Percentiles rank a stretch among this genome's conserved stretches.
These are phyloP conservation scores for Pleurotus salmoneostramineus DNA, from an alignment of 768 basidiomycete genomes.

Conservation along the genomic window DNA sequence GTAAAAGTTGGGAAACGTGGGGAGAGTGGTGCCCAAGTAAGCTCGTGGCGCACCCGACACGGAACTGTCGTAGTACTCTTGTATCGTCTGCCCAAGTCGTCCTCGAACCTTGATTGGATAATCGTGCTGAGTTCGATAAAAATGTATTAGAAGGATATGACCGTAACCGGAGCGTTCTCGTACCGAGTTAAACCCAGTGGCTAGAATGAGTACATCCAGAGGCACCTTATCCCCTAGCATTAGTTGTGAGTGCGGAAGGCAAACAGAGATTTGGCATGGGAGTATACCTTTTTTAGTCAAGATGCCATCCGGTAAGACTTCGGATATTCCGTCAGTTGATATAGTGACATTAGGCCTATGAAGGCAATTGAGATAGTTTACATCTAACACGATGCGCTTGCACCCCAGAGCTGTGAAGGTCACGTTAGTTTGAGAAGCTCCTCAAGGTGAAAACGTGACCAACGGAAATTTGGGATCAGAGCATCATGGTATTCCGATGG, in stretches of 20 bases:
- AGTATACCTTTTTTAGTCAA: slow-evolving; percentile 32
- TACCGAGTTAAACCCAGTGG: slow-evolving; percentile 31
- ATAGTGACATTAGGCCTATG: slow-evolving; percentile 43
- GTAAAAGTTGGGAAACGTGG: slow-evolving; percentile 45
- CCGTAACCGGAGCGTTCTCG: not conserved
- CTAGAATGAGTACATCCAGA: slow-evolving; percentile 36
- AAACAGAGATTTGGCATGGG: not conserved
- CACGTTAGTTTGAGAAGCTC: not conserved
- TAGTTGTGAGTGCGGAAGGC: not conserved
- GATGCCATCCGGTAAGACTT: slow-evolving; percentile 37
- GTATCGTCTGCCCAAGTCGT: slow-evolving; percentile 22
- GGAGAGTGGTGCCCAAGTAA: slow-evolving; percentile 38
- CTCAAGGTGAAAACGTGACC: slow-evolving; percentile 8
- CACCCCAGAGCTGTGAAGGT: slow-evolving; percentile 40
- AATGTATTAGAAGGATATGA: not conserved
- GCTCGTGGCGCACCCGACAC: slow-evolving; percentile 32
- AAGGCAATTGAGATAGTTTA: slow-evolving; percentile 39
- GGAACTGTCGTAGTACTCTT: slow-evolving; percentile 33
- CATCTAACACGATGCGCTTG: slow-evolving; percentile 49
- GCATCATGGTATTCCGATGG: slow-evolving; percentile 41
- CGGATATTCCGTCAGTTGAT: slow-evolving; percentile 34
- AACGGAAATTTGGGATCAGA: slow-evolving; percentile 48
- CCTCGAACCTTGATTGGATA: slow-evolving; percentile 31
- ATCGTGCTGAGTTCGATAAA: slow-evolving; percentile 19
- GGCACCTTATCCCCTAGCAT: slow-evolving; percentile 24